Evolutionary conservation across 148 eudicot species (phyloP), one percentile per base, ranked within the genome.

Genomic region (Heliosperma pusillum): DNA sequence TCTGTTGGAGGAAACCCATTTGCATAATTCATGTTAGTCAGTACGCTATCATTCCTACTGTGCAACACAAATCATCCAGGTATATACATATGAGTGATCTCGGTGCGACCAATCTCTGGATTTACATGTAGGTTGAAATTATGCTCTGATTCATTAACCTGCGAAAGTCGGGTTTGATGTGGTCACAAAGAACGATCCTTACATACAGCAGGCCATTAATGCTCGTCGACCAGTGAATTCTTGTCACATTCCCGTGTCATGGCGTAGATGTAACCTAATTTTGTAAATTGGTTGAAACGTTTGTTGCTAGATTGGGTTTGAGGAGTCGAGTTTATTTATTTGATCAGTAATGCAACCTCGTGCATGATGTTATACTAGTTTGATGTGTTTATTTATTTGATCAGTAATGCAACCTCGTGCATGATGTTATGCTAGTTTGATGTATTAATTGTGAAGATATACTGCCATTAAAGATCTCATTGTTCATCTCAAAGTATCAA

Each of bases 1-100:
- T 84, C 93, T 42, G 70, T 85, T 53, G 93, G 97, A 30, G 97
- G 97, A 79, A 93, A 93, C 74, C 97, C 97, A 21, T 93, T 93
- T 70, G 93, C 89, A 25, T 93, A 89, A 85, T 27, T 52, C 45
- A 44, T 61, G 61, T 17, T 55, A 45, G 73, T 61, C 12, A 40
- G 78, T 22, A 47, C 71, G 25, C 15, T 17, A 3, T 74, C 71
- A 5, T 47, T 45, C 17, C 52, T 20, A 42, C 24, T 61, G 52
- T 66, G 29, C 26, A 33, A 12, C 45, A 12, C 71, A 36, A 62
- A 75, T 66, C 53, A 10, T 74, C 64, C 78, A 20, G 47, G 71
- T 69, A 29, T 8, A 59, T 29, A 30, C n/a, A 50, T 16, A 63
- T 27, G 60, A 16, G 55, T 42, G 20, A 44, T 10, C 22, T 29